Conservation (phyloP, 1,284 basidiomycete genomes). For the Lentinula novae-zelandiae region DNA sequence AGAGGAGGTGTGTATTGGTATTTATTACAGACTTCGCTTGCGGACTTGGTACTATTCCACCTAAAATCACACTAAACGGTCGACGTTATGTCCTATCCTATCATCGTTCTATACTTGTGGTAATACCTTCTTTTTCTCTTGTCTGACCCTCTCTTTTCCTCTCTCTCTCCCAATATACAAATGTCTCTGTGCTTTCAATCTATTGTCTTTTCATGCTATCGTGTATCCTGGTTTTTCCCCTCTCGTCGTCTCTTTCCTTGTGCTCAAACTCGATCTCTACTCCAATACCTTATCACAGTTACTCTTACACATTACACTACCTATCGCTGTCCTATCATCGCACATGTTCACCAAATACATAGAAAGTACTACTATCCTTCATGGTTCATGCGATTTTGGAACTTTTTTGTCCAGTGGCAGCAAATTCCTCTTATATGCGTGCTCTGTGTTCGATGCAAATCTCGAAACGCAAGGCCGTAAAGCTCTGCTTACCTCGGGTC, state of each 20-base stretch:
- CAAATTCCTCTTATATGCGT: too few relatives aligned
- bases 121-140: background rate
- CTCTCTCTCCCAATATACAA: background rate
- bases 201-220: background rate
- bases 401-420: too few relatives aligned
- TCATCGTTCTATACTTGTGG: background rate
- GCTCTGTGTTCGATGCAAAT: background rate
- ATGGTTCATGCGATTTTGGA: background rate
- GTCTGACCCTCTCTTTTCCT: background rate
- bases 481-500: background rate
- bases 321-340: too few relatives aligned
- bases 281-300: background rate
- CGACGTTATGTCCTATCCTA: background rate
- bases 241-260: background rate
- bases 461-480: background rate
- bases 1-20: conserved; percentile 3
- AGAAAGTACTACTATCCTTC: background rate
- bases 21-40: background rate
- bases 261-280: background rate
- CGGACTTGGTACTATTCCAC: background rate
- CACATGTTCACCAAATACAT: background rate
- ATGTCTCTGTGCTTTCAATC: background rate
- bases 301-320: background rate
- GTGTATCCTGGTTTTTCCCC: background rate
- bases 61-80: background rate